Conservation (phyloP, 306 rosid species). For the Cucurbita ficifolia region DNA sequence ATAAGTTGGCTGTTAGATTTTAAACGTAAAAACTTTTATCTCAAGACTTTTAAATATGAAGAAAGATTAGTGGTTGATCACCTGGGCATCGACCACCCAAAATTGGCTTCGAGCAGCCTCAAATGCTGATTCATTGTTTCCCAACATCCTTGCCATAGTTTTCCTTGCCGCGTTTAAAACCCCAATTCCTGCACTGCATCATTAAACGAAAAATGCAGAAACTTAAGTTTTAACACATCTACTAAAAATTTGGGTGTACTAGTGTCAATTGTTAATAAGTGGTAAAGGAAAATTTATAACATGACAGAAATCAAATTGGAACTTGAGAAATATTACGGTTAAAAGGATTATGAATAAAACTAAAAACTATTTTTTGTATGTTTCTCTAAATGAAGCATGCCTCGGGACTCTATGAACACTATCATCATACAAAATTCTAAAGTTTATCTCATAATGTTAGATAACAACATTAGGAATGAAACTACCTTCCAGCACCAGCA, state of each 20-base stretch:
- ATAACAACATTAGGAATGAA: constrained; percentile 1
- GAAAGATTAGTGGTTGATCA: constrained; percentile 16
- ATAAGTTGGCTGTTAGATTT: background rate
- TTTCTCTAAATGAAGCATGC: background rate
- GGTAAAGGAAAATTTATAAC: background rate
- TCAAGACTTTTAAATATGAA: background rate
- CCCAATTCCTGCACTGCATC: constrained; percentile 95
- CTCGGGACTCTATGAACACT: background rate
- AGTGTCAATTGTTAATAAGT: background rate
- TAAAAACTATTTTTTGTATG: background rate
- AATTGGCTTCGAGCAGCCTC: constrained; percentile 82
- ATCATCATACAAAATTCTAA: background rate
- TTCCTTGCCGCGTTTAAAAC: constrained; percentile 81
- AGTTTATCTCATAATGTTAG: background rate
- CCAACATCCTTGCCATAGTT: constrained; percentile 99
- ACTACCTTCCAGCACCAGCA: constrained; percentile 99
- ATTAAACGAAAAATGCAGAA: constrained; percentile 16
- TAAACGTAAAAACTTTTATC: background rate
- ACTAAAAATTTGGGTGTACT: background rate
- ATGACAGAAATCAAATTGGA: background rate
- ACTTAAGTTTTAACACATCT: background rate
- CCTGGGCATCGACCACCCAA: constrained; percentile 97
- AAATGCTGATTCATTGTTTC: constrained; percentile 75
- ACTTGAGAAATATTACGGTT: background rate
- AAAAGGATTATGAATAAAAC: background rate